Evolutionary conservation across 805 yeast species (phyloP), one percentile per base, ranked within the genome.

Genomic region (Monosporozyma aerobia): DNA sequence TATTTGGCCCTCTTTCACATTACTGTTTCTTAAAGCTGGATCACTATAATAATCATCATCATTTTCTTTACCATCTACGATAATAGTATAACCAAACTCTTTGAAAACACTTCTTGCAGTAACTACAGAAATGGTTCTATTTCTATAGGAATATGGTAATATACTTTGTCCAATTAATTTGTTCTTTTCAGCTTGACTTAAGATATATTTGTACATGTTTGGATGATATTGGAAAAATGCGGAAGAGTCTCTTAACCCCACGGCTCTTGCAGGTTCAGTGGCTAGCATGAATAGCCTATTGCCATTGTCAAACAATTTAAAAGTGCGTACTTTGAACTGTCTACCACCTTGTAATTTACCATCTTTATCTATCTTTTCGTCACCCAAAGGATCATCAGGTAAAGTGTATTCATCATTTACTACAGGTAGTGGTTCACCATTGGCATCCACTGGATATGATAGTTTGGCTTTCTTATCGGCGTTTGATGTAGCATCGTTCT

Each of bases 251-350:
- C 97, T 78, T 71, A 90, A 87, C 3, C 97, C 98, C 56, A 92
- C 89, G 62, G 92, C 82, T 59, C 98, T 79, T 1, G 99, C 97
- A 2, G 97, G 96, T 64, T 94, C 99, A 0, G 98, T 90, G 2
- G 96, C 84, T 48, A 94, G 79, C 96, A 92, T 90, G 68, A 81
- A 94, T 53, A 83, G 74, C 57, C 83, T 76, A 22, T 81, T 79
- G 8, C 96, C 97, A 35, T 59, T 71, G 16, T 70, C 72, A 23
- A 59, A 53, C 8, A 85, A 73, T 5, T 82, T 82, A 68, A 87
- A 87, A 0, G 85, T 78, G 55, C 83, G 78, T 52, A 84, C 81
- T 54, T 90, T 76, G 71, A 79, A 92, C 61, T 80, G 79, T 57
- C 97, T 78, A 16, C 81, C 90, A 3, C 86, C 95, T 45, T 69